These are phyloP conservation scores for Trichoderma reesei DNA, from an alignment of 495 filamentous ascomycete species.

Conservation along the genomic window DNA sequence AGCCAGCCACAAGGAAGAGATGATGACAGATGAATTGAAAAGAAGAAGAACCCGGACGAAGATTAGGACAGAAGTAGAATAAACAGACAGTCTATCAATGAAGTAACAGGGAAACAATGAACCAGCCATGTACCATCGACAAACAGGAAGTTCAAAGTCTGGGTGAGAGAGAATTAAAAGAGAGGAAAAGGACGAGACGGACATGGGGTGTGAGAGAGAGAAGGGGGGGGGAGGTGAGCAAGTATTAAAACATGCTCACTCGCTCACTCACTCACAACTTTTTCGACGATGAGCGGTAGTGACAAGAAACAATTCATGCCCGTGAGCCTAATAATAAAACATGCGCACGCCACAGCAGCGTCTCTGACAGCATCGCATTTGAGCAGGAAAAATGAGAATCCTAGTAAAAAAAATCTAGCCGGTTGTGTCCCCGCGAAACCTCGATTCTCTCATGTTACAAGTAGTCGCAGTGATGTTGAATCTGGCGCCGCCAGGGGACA, in stretches of 20 bases:
- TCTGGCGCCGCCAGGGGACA: not conserved
- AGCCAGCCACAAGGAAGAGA: slow-evolving; percentile 14
- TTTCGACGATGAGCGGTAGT: too few species aligned
- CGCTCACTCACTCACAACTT: too few species aligned
- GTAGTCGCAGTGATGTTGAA: too few species aligned
- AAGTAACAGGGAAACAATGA: too few species aligned
- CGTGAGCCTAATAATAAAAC: not conserved
- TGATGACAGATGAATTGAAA: slow-evolving; percentile 28
- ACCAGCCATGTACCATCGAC: not conserved
- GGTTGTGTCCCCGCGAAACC: slow-evolving; percentile 3
- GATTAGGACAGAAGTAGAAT: slow-evolving; percentile 15
- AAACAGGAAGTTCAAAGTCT: not conserved
- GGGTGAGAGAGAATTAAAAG: not conserved
- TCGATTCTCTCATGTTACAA: too few species aligned
- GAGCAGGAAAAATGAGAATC: too few species aligned
- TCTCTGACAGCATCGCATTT: too few species aligned
- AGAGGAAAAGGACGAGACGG: not conserved
- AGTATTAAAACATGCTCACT: slow-evolving; percentile 6
- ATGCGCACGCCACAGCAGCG: too few species aligned
- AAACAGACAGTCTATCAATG: not conserved
- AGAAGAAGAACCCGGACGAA: slow-evolving; percentile 28
- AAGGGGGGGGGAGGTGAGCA: not conserved
- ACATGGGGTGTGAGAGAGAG: too few species aligned
- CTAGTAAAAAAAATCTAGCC: too few species aligned
- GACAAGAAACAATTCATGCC: too few species aligned